These are phyloP conservation scores for Fusarium sp. DNA, from an alignment of 2,329 filamentous ascomycete species.

Conservation along the genomic window DNA sequence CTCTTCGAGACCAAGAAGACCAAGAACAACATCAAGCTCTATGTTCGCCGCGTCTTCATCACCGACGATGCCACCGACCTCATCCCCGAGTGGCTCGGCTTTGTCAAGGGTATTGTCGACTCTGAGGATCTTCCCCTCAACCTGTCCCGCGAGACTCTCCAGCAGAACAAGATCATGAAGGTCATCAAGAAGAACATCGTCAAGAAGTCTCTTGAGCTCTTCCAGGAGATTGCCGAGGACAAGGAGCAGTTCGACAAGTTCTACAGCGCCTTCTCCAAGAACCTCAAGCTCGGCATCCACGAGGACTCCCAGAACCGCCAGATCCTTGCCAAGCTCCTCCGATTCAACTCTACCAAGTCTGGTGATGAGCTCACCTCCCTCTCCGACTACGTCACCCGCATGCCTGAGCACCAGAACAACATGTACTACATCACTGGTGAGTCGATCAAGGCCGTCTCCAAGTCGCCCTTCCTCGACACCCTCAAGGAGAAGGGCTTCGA, in stretches of 20 bases:
- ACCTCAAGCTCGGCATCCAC: slow-evolving; percentile 99
- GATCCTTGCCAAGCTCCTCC: slow-evolving; percentile 95
- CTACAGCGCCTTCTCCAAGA: slow-evolving; percentile 99
- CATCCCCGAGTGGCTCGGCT: slow-evolving; percentile 99
- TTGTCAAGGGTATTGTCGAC: slow-evolving; percentile 99
- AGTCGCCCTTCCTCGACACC: slow-evolving; percentile 98
- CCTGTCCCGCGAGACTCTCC: slow-evolving; percentile 99
- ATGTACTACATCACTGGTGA: slow-evolving; percentile 99
- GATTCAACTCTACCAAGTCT: slow-evolving; percentile 99
- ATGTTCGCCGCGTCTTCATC: slow-evolving; percentile 99
- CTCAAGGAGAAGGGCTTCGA: slow-evolving; percentile 99
- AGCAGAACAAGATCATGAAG: slow-evolving; percentile 99
- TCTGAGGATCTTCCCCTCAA: slow-evolving; percentile 99
- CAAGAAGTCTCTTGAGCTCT: slow-evolving; percentile 99
- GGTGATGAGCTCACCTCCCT: slow-evolving; percentile 96
- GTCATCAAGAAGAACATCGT: slow-evolving; percentile 99
- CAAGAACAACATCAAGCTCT: slow-evolving; percentile 99
- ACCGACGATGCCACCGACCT: slow-evolving; percentile 99
- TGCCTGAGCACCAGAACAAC: slow-evolving; percentile 99
- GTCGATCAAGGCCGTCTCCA: slow-evolving; percentile 96
- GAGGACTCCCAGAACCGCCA: slow-evolving; percentile 98
- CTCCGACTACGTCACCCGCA: slow-evolving; percentile 97
- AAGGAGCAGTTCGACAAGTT: slow-evolving; percentile 99
- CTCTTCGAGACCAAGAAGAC: slow-evolving; percentile 99
- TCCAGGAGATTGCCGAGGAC: slow-evolving; percentile 98